Conservation (phyloP, 495 filamentous ascomycete species). For the Halenospora varia region DNA sequence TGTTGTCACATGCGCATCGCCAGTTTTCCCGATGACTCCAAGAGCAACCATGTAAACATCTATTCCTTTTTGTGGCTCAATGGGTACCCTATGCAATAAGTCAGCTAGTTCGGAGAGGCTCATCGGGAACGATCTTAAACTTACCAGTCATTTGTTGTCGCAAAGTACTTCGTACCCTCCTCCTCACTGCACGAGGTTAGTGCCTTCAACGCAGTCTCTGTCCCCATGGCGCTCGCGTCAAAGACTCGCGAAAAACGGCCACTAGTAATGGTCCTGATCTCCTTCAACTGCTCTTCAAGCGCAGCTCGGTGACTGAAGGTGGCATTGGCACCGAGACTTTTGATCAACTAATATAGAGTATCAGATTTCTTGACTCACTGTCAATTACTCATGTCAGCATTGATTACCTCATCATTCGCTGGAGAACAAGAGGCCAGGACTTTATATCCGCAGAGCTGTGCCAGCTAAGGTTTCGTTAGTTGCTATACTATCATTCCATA, state of each 20-base stretch:
- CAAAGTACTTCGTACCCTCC: conserved; percentile 30
- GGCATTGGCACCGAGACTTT: conserved; percentile 34
- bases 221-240: conserved; percentile 34
- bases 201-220: conserved; percentile 30
- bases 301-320: conserved; percentile 35
- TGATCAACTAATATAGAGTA: conserved; percentile 21
- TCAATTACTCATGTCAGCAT: not conserved
- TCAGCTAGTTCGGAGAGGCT: not conserved
- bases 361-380: not conserved
- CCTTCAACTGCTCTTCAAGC: conserved; percentile 31
- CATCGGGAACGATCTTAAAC: not conserved
- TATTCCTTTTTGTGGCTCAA: conserved; percentile 12
- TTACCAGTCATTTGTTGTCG: conserved; percentile 43
- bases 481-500: not conserved
- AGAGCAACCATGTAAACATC: conserved; percentile 10
- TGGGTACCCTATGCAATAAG: conserved; percentile 6
- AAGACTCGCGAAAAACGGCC: conserved; percentile 36
- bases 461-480: conserved; percentile 24
- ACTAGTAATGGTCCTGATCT: conserved; percentile 33
- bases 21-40: conserved; percentile 12
- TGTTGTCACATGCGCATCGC: not conserved
- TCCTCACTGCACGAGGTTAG: conserved; percentile 13
- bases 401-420: conserved; percentile 27
- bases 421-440: conserved; percentile 39
- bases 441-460: conserved; percentile 35